A percentile compares a stretch with the other conserved stretches of the same genome.
Conservation (phyloP, 2,329 filamentous ascomycete species). For the Clarireedia monteithiana region DNA sequence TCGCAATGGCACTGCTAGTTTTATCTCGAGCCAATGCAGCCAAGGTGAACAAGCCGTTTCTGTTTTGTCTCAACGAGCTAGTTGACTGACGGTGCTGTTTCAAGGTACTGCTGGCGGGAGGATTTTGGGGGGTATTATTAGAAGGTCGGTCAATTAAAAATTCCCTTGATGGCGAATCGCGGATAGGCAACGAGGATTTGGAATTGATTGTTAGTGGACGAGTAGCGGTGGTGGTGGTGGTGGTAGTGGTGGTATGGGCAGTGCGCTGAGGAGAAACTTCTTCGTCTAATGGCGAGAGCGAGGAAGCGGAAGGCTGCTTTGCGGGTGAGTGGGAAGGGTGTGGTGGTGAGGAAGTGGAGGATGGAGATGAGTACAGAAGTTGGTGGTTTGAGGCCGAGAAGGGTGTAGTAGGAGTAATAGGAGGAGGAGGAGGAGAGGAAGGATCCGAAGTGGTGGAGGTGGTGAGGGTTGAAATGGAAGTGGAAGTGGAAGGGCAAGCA, state of each 20-base stretch:
- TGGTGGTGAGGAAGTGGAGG: neutral
- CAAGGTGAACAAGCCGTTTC: conserved; percentile 23
- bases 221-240: too few species aligned
- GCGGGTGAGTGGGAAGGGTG: neutral
- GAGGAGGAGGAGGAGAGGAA: neutral
- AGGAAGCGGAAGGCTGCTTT: neutral
- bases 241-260: neutral
- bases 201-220: neutral
- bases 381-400: neutral
- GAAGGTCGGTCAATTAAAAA: conserved; percentile 5
- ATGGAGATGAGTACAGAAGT: neutral
- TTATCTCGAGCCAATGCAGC: conserved; percentile 28
- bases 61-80: conserved; percentile 19
- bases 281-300: neutral
- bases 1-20: conserved; percentile 27
- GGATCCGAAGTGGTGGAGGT: neutral
- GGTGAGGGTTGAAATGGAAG: neutral
- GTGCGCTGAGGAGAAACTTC: neutral
- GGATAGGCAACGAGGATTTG: conserved; percentile 4
- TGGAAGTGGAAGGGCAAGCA: neutral
- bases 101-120: neutral
- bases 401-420: neutral
- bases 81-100: conserved; percentile 22
- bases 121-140: neutral
- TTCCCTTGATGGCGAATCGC: conserved; percentile 1